These are phyloP conservation scores for Aurantiochytrium sp. DNA, from an alignment of 108 stramenopile genomes.

Conservation along the genomic window DNA sequence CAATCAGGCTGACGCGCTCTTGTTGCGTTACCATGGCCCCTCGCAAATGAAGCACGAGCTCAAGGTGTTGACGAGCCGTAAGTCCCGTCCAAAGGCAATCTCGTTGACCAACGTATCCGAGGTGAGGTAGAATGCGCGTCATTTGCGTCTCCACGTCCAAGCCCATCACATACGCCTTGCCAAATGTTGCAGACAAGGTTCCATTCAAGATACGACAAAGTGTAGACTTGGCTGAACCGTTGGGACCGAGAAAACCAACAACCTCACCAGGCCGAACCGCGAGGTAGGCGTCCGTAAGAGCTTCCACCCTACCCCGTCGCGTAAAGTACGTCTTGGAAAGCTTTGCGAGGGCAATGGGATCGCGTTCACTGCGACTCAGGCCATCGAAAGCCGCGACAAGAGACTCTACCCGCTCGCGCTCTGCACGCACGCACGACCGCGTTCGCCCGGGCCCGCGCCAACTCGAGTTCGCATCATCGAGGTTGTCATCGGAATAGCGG, in stretches of 20 bases:
- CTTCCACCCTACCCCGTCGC: constrained; percentile 21
- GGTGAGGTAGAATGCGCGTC: not conserved
- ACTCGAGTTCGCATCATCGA: not conserved
- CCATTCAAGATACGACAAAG: not conserved
- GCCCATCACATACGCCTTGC: not conserved
- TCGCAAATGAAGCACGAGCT: not conserved
- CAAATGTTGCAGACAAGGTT: not conserved
- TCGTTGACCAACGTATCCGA: not conserved
- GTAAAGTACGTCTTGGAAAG: not conserved
- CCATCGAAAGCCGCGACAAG: not conserved
- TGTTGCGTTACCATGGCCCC: not conserved
- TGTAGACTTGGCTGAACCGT: constrained; percentile 58
- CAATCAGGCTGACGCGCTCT: not conserved
- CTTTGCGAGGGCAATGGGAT: not conserved
- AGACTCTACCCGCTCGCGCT: not conserved
- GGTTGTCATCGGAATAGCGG: not conserved
- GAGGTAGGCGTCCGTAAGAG: constrained; percentile 37
- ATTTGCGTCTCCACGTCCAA: not conserved
- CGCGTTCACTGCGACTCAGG: not conserved
- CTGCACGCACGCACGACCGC: not conserved
- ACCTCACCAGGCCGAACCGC: constrained; percentile 34
- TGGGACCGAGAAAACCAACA: constrained; percentile 53
- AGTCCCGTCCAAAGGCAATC: not conserved
- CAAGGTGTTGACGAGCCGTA: not conserved
- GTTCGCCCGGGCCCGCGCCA: not conserved